Base-by-base conservation (phyloP, 2,329 filamentous ascomycete genomes). In the Claviceps humidiphila region DNA sequence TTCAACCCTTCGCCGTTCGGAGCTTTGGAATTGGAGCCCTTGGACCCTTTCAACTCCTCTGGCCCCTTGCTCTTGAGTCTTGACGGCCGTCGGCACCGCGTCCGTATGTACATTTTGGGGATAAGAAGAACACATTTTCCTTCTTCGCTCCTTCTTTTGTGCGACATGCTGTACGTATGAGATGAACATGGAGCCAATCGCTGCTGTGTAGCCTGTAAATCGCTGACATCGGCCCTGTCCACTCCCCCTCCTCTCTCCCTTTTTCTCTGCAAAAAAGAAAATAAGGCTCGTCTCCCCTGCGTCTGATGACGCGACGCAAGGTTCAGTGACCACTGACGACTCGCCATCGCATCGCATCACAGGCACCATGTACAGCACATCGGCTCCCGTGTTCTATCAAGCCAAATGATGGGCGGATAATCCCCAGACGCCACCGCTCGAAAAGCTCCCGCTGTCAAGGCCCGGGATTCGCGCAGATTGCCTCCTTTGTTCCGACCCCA, bases 301-400 rank as follows among this genome's bases (percentile, higher is more conserved):
- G 30, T 11, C 20, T 44, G 4, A 24, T 44, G 17, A 44, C 42
- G 42, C 20, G 42, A 44, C 13, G 20, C 43, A 45, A 45, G 24
- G 43, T 45, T 37, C 44, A 47, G 22, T 30, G 16, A 6, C 24
- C 44, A 47, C 14, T 30, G 24, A 6, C 24, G 8, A 24, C 24
- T 30, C 14, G 16, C 34, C 26, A 20, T 34, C 16, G 16, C 26
- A 46, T 20, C 16, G 14, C 20, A 43, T 22, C 41, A 22, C 26
- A 11, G 26, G 26, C 26, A 30, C 26, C 26, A 30, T 30, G 26
- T 30, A 9, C 26, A 30, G 26, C 30, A 42, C 40, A n/a, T 42
- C 40, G 7, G 43, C 14, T 45, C 45, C 49, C 49, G 54, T 55
- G 54, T 55, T 55, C 54, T 51, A 41, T 52, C 22, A 53, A 14